Base-by-base conservation (phyloP, 2,329 filamentous ascomycete genomes). In the Penicillium rolfsii region DNA sequence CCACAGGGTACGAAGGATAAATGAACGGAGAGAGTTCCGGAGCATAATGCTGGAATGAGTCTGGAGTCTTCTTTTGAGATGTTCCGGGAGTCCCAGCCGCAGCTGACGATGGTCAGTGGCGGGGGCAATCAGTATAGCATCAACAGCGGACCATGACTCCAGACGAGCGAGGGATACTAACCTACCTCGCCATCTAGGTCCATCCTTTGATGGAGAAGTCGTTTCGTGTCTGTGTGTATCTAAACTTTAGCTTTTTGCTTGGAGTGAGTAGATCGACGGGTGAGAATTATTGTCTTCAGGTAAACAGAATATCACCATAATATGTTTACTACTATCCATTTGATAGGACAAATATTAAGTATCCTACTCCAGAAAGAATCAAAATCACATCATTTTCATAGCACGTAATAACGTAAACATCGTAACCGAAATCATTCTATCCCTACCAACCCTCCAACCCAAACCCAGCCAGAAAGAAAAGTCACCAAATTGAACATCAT, bases 361-460 rank as follows among this genome's bases (percentile, higher is more conserved):
- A 12, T 5, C n/a, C 9, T 48, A 22, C 19, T 22, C 19, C 30
- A 28, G 7, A 22, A 30, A 19, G 8, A 8, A 41, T 30, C 9
- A 3, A 14, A 36, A 16, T 4, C 22, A n/a, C 7, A 49, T 48
- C 22, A 38, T 53, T n/a, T 61, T 61, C 63, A 62, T 65, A 61
- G 33, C 60, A 49, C 63, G 14, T 64, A 40, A 26, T 40, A 56
- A 45, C 62, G 61, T 64, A 50, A 45, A 52, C 53, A 54, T 64
- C 60, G 55, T 63, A 58, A 43, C 22, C 49, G 19, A 38, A 59
- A 46, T 5, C 24, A 24, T 5, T 12, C 43, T 12, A 46, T 26
- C 26, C 43, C 24, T 16, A 4, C 7, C n/a, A 41, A 41, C 30
- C 30, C 9, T 5, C 2, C 30, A 6, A 28, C n/a, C 19, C 19